These are phyloP conservation scores for Neurospora discreta DNA, from an alignment of 495 filamentous ascomycete genomes.

Conservation along the genomic window DNA sequence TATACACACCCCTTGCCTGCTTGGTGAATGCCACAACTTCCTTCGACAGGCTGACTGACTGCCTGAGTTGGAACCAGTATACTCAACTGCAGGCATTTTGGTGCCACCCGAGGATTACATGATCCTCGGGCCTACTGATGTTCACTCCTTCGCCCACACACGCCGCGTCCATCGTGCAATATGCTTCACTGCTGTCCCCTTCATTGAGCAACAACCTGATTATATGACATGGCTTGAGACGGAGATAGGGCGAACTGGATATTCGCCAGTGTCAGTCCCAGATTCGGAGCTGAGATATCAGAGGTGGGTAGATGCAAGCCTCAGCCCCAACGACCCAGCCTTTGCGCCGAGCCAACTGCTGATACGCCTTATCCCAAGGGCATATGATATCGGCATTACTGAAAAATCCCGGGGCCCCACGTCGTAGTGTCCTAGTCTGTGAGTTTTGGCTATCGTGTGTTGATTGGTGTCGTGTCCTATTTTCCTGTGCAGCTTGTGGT, in stretches of 20 bases:
- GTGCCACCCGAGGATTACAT: neutral
- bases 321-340: neutral
- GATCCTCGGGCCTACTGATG: neutral
- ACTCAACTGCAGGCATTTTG: neutral
- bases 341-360: neutral
- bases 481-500: neutral
- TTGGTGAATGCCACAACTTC: neutral
- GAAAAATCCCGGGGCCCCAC: neutral
- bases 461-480: neutral
- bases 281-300: neutral
- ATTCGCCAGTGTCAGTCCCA: neutral
- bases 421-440: neutral
- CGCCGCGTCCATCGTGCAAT: neutral
- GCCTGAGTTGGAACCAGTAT: neutral
- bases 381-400: neutral
- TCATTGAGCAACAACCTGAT: neutral
- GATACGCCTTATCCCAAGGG: neutral
- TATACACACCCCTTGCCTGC: neutral
- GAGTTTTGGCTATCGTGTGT: neutral
- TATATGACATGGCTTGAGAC: neutral
- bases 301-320: neutral
- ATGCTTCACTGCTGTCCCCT: neutral
- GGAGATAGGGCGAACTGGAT: neutral
- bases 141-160: neutral
- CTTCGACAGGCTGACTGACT: neutral